These are phyloP conservation scores for Ophiostoma ips DNA, from an alignment of 2,329 filamentous ascomycete species.

Conservation along the genomic window DNA sequence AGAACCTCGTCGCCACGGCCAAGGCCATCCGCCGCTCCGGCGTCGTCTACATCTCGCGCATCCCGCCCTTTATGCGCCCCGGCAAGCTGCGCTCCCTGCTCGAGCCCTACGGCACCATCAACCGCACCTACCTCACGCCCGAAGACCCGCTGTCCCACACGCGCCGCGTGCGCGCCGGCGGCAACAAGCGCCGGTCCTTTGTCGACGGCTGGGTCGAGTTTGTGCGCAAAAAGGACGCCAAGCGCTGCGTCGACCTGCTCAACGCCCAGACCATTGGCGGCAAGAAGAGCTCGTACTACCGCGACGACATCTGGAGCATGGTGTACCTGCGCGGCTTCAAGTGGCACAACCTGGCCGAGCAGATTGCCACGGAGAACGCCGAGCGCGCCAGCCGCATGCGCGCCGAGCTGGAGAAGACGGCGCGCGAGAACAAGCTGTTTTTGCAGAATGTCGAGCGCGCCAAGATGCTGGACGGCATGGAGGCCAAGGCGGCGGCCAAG, in stretches of 20 bases:
- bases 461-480: constrained; percentile 67
- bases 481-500: constrained; percentile 41
- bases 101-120: constrained; percentile 59
- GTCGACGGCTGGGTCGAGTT: constrained; percentile 85
- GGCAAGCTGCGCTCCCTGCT: constrained; percentile 62
- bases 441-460: constrained; percentile 64
- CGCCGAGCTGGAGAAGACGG: constrained; percentile 62
- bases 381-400: constrained; percentile 62
- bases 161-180: constrained; percentile 54
- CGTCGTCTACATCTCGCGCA: constrained; percentile 69
- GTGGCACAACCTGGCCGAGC: constrained; percentile 60
- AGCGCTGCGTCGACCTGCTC: constrained; percentile 58
- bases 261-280: constrained; percentile 70
- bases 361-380: constrained; percentile 70
- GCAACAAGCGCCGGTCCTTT: constrained; percentile 73
- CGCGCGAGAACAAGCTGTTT: constrained; percentile 70
- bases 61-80: constrained; percentile 83
- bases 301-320: constrained; percentile 77
- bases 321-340: constrained; percentile 75
- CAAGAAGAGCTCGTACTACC: constrained; percentile 71
- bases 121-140: constrained; percentile 65
- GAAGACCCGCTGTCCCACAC: constrained; percentile 55
- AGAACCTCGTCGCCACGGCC: constrained; percentile 53
- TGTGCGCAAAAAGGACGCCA: constrained; percentile 59
- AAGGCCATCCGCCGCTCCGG: constrained; percentile 58